Conservation (phyloP, 306 rosid species). For the Clitoria ternatea region DNA sequence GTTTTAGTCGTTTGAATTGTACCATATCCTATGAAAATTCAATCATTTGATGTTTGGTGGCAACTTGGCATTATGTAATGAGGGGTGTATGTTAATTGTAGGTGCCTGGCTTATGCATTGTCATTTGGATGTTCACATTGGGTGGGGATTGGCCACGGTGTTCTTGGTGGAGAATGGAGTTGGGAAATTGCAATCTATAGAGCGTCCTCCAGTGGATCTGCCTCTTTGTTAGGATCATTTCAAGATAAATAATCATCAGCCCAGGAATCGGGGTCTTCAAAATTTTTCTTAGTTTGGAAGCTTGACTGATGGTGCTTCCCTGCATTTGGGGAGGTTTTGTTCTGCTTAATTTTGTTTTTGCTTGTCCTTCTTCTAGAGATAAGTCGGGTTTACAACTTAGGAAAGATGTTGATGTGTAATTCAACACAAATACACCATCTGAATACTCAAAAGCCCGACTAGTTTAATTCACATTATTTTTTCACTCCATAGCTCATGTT, state of each 20-base stretch:
- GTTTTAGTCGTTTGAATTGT: too few species aligned
- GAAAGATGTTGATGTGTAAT: conserved; percentile 4
- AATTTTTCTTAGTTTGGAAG: conserved; percentile 27
- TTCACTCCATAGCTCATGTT: not conserved
- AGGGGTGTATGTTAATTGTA: not conserved
- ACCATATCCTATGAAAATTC: not conserved
- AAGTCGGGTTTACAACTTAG: conserved; percentile 28
- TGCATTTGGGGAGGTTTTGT: conserved; percentile 47
- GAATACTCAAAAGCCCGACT: conserved; percentile 6
- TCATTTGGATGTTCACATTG: conserved; percentile 92
- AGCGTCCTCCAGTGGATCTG: conserved; percentile 68
- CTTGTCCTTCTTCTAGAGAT: conserved; percentile 21
- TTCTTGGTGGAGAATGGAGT: conserved; percentile 77
- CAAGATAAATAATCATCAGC: not conserved
- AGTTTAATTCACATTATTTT: conserved; percentile 20
- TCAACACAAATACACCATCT: conserved; percentile 16
- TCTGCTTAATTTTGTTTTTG: not conserved
- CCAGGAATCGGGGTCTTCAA: conserved; percentile 7
- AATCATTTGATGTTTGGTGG: not conserved
- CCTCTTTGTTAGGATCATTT: conserved; percentile 57
- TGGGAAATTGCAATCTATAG: conserved; percentile 62
- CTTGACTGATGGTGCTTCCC: conserved; percentile 38
- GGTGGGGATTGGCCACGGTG: conserved; percentile 95
- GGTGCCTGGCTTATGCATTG: conserved; percentile 96
- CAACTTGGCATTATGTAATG: not conserved